phyloP scores from a whole-genome alignment of 139 green algal genomes.

The Chlamydomonas sp. region DNA sequence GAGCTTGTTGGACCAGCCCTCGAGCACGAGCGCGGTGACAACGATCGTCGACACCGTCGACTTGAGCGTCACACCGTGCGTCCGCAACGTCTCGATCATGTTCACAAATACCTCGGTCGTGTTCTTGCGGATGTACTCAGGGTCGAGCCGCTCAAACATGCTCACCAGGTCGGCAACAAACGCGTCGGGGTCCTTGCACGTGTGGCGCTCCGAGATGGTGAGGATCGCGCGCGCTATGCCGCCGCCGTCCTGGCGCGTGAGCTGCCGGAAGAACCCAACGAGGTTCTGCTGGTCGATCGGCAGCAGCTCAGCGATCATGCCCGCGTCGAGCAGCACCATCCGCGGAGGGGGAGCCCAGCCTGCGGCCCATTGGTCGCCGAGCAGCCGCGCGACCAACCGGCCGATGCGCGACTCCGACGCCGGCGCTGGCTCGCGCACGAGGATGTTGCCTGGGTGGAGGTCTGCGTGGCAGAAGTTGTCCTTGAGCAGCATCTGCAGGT shows the following conservation, averaged over 20 bases:
- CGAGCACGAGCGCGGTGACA: slow-evolving; percentile 74
- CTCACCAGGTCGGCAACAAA: slow-evolving; percentile 53
- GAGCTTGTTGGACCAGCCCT: slow-evolving; percentile 81
- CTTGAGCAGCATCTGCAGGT: slow-evolving; percentile 69
- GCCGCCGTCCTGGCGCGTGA: slow-evolving; percentile 53
- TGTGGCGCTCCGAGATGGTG: slow-evolving; percentile 44
- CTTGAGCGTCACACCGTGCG: slow-evolving; percentile 54
- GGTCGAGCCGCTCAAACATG: slow-evolving; percentile 61
- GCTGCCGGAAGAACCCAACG: slow-evolving; percentile 58
- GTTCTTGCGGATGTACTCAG: slow-evolving; percentile 55
- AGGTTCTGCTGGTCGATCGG: slow-evolving; percentile 45
- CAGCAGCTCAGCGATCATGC: slow-evolving; percentile 69
- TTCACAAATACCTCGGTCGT: slow-evolving; percentile 63
- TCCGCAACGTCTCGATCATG: slow-evolving; percentile 73
- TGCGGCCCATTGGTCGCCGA: not conserved
- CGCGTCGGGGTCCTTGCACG: slow-evolving; percentile 43
- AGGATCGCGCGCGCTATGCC: slow-evolving; percentile 47
- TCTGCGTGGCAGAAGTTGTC: slow-evolving; percentile 92
- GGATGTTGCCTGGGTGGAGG: slow-evolving; percentile 77
- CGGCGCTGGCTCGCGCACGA: slow-evolving; percentile 54
- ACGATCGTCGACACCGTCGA: slow-evolving; percentile 27
- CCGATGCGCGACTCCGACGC: not conserved
- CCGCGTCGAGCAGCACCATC: slow-evolving; percentile 66
- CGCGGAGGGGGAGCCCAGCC: too few species aligned
- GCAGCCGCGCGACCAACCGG: not conserved